phyloP scores from a whole-genome alignment of 495 filamentous ascomycete genomes.

The Penicillium chermesinum region DNA sequence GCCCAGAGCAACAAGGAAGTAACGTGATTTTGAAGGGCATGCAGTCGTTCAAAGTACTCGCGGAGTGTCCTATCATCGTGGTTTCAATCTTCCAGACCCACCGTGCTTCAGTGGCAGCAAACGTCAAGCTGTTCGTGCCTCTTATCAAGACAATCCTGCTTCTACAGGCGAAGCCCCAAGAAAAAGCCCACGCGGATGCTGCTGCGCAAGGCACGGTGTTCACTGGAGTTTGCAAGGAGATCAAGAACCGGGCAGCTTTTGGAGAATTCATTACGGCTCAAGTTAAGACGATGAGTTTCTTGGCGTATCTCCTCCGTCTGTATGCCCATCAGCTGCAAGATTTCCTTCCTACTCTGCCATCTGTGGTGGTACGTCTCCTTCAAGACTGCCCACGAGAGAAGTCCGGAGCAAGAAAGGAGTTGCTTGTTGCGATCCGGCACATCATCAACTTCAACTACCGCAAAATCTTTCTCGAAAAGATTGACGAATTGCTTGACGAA shows the following conservation, averaged over 20 bases:
- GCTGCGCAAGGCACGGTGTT: constrained; percentile 70
- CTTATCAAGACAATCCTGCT: constrained; percentile 86
- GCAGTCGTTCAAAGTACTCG: constrained; percentile 98
- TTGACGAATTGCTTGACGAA: constrained; percentile 92
- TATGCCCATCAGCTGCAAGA: constrained; percentile 85
- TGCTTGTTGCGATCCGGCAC: constrained; percentile 92
- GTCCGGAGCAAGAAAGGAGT: constrained; percentile 87
- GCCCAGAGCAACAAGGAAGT: constrained; percentile 72
- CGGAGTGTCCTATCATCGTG: constrained; percentile 97
- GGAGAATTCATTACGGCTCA: constrained; percentile 97
- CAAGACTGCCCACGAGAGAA: constrained; percentile 94
- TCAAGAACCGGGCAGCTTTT: constrained; percentile 90
- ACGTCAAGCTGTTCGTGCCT: constrained; percentile 90
- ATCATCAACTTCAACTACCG: constrained; percentile 99
- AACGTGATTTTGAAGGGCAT: constrained; percentile 82
- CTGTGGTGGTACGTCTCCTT: constrained; percentile 85
- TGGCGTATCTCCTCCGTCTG: constrained; percentile 86
- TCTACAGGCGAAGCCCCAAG: constrained; percentile 88
- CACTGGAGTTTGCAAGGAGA: constrained; percentile 87
- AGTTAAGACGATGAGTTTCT: constrained; percentile 98
- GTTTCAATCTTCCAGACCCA: constrained; percentile 97
- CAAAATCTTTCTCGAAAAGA: constrained; percentile 89
- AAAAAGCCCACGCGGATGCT: constrained; percentile 83
- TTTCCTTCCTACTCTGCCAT: constrained; percentile 81
- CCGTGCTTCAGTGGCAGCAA: constrained; percentile 65